Conservation (phyloP, 441 rosid species). For the Bocquillonia castaneifolia region DNA sequence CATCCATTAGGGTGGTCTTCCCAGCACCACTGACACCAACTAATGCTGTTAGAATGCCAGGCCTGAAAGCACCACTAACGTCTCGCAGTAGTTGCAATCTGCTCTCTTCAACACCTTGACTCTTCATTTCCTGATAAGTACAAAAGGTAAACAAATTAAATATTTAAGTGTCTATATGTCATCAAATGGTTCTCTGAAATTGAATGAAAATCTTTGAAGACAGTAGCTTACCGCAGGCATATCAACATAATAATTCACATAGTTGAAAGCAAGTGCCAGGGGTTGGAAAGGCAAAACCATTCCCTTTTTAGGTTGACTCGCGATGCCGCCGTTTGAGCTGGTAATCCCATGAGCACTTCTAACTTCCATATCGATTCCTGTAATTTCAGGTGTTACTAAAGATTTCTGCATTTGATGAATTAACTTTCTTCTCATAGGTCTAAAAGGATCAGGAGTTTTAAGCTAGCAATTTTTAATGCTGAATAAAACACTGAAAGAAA, state of each 20-base stretch:
- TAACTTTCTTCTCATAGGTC: not conserved
- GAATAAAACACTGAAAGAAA: no score
- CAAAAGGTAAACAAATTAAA: not conserved
- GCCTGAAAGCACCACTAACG: slow-evolving; percentile 69
- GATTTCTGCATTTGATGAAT: not conserved
- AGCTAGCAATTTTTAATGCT: no score
- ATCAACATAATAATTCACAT: slow-evolving; percentile 49
- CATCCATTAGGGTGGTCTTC: slow-evolving; percentile 77
- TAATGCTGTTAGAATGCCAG: slow-evolving; percentile 63
- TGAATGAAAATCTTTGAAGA: not conserved
- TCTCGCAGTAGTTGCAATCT: slow-evolving; percentile 48
- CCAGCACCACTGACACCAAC: slow-evolving; percentile 85
- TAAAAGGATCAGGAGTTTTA: not conserved
- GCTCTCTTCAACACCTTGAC: slow-evolving; percentile 42
- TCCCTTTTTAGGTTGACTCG: slow-evolving; percentile 28
- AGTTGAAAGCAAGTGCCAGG: slow-evolving; percentile 46
- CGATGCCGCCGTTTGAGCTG: slow-evolving; percentile 1
- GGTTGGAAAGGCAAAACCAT: slow-evolving; percentile 54
- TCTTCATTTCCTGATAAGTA: slow-evolving; percentile 54
- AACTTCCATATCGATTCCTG: slow-evolving; percentile 34
- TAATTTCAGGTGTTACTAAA: not conserved
- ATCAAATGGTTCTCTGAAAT: not conserved
- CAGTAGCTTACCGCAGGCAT: slow-evolving; percentile 50
- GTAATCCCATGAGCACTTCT: slow-evolving; percentile 23
- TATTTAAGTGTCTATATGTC: not conserved